Base-by-base conservation (phyloP, 1,139 yeast species). In the Taphrina confusa region DNA sequence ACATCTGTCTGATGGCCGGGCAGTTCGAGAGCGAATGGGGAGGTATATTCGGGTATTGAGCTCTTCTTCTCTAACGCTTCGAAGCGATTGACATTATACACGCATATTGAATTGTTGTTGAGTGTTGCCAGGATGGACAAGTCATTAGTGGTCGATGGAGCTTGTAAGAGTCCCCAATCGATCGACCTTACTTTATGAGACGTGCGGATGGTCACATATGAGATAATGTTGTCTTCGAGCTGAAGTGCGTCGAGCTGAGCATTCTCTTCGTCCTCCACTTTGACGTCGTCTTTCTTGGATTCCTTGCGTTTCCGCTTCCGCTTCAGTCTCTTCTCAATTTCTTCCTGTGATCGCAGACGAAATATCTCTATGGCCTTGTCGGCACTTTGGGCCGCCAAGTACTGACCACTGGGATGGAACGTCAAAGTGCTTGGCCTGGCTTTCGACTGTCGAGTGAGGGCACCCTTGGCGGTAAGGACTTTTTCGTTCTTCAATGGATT, bases 1-100 rank as follows among this genome's bases (percentile, higher is more conserved):
- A 92, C 80, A 71, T 94, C 99, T 3, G 88, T 82, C 70, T 97
- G 82, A 70, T 91, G 97, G 25, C 98, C 99, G 54, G 82, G 80
- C 49, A 83, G 73, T 51, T 90, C 96, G 34, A 92, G 77, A 1
- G 83, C 73, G 68, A 81, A 81, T 27, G 75, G 79, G 34, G 77
- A 76, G 2, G 80, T 74, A 14, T 81, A 78, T 40, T 81, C 83
- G 50, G 80, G 79, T 60, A 78, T 78, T 14, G 76, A 73, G 50
- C 77, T 73, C 68, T 66, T 79, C 65, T 44, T 80, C 62, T 72
- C 76, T 57, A 76, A 70, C 39, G 69, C 75, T 61, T 76, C 78
- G 1, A 85, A 84, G 11, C 82, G 66, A 18, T 78, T 74, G 30
- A 88, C 73, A 8, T 77, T 73, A 71, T 85, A 84, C 67, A 82